Conservation (phyloP, 2,329 filamentous ascomycete genomes). For the Cladophialophora yegresii region DNA sequence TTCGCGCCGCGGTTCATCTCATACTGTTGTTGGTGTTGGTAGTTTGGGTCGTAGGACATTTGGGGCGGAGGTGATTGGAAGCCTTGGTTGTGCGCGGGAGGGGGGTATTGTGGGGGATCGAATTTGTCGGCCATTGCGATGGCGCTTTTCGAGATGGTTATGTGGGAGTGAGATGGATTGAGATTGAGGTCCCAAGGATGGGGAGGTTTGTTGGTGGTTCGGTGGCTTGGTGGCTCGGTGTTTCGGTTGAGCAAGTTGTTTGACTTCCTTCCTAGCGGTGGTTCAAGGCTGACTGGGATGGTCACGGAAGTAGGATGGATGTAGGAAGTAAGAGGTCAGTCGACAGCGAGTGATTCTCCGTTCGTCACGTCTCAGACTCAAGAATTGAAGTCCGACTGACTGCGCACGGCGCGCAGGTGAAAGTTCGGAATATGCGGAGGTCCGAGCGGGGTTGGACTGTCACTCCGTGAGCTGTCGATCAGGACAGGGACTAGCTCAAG, state of each 20-base stretch:
- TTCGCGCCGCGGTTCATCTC: conserved; percentile 27
- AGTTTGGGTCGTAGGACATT: conserved; percentile 16
- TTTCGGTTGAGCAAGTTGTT: too few species aligned
- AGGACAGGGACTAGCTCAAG: too few species aligned
- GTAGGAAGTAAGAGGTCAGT: too few species aligned
- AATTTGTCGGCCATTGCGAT: conserved; percentile 26
- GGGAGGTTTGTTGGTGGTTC: too few species aligned
- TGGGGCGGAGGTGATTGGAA: conserved; percentile 25
- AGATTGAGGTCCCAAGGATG: too few species aligned
- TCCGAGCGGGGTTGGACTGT: not conserved
- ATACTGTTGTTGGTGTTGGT: conserved; percentile 35
- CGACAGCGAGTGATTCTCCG: not conserved
- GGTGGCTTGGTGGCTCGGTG: too few species aligned
- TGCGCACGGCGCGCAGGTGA: not conserved
- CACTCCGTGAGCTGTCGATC: too few species aligned
- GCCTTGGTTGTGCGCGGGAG: conserved; percentile 12
- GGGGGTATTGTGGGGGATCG: conserved; percentile 23
- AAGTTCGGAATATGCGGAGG: not conserved
- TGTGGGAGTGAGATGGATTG: too few species aligned
- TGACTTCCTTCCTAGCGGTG: too few species aligned
- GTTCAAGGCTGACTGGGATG: too few species aligned
- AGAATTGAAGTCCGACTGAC: not conserved
- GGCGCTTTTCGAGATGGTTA: not conserved
- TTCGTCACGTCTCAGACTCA: not conserved
- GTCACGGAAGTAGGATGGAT: too few species aligned